A percentile compares a stretch with the other conserved stretches of the same genome.
Conservation (phyloP, 2,329 filamentous ascomycete genomes). For the Karstenula rhodostoma region DNA sequence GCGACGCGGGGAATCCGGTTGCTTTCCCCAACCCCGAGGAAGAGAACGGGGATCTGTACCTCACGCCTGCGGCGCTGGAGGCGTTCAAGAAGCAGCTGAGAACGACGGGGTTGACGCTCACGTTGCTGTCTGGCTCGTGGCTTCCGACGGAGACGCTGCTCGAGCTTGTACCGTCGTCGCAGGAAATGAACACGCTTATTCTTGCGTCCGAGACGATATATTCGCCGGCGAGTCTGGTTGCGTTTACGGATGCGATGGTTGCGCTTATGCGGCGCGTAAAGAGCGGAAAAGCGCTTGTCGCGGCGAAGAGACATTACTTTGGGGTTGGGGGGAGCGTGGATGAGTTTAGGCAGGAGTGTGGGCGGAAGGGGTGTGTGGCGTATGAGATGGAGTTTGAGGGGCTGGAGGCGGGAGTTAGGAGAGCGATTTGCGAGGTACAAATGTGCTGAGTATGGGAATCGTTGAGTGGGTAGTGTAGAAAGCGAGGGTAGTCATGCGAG, state of each 20-base stretch:
- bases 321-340: slow-evolving; percentile 84
- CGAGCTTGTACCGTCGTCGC: slow-evolving; percentile 58
- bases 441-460: slow-evolving; percentile 33
- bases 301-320: slow-evolving; percentile 83
- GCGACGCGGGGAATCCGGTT: slow-evolving; percentile 30
- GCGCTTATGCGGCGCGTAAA: slow-evolving; percentile 62
- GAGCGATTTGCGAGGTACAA: slow-evolving; percentile 57
- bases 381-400: slow-evolving; percentile 59
- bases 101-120: slow-evolving; percentile 62
- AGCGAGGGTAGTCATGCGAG: not conserved
- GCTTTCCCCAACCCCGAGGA: slow-evolving; percentile 12
- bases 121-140: slow-evolving; percentile 80
- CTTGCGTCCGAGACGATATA: slow-evolving; percentile 86
- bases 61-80: slow-evolving; percentile 65
- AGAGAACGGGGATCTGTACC: slow-evolving; percentile 66
- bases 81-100: slow-evolving; percentile 66
- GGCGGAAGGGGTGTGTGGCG: slow-evolving; percentile 53
- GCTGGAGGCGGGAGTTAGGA: slow-evolving; percentile 56
- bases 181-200: slow-evolving; percentile 57
- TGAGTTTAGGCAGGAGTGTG: slow-evolving; percentile 66
- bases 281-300: slow-evolving; percentile 70
- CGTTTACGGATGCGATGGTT: slow-evolving; percentile 74
- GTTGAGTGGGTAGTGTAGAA: not conserved
- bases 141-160: slow-evolving; percentile 65
- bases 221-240: slow-evolving; percentile 72